Percentiles rank a stretch among this genome's conserved stretches.
Evolutionary conservation across 768 basidiomycete genomes (phyloP).

Genomic region (Xerocomellus amylosporus): DNA sequence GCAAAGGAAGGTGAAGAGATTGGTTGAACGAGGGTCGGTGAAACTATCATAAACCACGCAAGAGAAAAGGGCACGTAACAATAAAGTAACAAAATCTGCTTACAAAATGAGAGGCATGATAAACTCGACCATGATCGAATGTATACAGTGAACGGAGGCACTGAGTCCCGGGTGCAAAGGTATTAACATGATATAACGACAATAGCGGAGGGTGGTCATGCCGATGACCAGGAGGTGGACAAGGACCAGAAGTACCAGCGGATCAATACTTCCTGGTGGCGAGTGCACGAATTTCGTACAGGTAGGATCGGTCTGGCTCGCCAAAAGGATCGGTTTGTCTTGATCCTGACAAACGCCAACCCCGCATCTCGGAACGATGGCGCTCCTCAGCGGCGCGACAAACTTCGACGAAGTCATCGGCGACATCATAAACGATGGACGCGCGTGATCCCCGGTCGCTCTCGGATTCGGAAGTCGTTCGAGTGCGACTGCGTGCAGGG

Average conservation of each 20-base stretch:
- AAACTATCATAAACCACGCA: constrained; percentile 29
- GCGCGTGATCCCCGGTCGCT: constrained; percentile 75
- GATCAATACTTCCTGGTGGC: constrained; percentile 79
- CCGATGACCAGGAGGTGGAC: background rate
- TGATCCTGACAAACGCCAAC: constrained; percentile 51
- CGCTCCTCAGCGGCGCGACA: constrained; percentile 79
- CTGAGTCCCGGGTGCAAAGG: constrained; percentile 18
- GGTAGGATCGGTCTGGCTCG: constrained; percentile 57
- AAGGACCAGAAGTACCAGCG: constrained; percentile 2
- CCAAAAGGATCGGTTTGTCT: constrained; percentile 22
- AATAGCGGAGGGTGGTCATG: constrained; percentile 1
- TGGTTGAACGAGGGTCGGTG: constrained; percentile 19
- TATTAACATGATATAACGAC: constrained; percentile 18
- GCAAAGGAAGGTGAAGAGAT: constrained; percentile 14
- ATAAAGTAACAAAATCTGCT: constrained; percentile 27
- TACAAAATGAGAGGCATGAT: constrained; percentile 28
- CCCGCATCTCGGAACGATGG: constrained; percentile 80
- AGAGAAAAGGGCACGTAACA: constrained; percentile 24
- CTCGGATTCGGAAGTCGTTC: constrained; percentile 70
- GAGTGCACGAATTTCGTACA: constrained; percentile 81
- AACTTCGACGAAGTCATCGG: constrained; percentile 66
- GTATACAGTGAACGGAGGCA: constrained; percentile 20
- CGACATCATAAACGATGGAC: constrained; percentile 74
- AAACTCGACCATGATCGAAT: constrained; percentile 17
- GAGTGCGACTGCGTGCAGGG: constrained; percentile 59